Evolutionary conservation across 176 grass and related monocot species (phyloP), one percentile per base, ranked within the genome.

Genomic region (Avena insularis): DNA sequence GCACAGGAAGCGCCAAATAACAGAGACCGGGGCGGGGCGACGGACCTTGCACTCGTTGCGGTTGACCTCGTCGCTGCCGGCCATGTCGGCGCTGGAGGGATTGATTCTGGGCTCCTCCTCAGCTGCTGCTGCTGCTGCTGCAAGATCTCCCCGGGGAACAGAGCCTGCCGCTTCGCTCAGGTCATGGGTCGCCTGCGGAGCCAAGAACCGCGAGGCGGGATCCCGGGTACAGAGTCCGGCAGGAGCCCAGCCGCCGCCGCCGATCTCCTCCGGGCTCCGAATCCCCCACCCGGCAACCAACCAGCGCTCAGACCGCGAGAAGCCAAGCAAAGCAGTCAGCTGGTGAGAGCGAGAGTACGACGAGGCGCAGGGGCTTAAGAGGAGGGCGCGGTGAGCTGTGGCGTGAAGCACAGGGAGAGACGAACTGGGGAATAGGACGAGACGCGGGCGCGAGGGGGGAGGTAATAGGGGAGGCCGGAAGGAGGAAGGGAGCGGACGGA

Each of bases 21-120:
- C 23, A 19, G 49, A 12, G 8, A 8, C n/a, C 1, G 15, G 12
- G 57, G 50, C 15, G 27, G 46, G 78, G 17, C 12, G 17, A 84
- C 74, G 67, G 29, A 98, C 97, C 97, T 90, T 96, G 94, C 92
- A 95, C 87, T 94, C 97, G 83, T 96, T 99, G 80, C 89, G 94
- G 94, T 99, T 99, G 75, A 99, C 94, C 87, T 99, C 97, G 87
- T 99, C 95, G 87, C 94, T 94, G 73, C 97, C 97, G 35, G 97
- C 97, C 97, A 99, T 99, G 92, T 45, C 79, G 64, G 55, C 23
- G 54, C 3, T 2, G 43, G 43, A 21, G 51, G 20, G 38, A 4
- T 4, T 9, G 15, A 17, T 5, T 0, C 71, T 45, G 19, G 3
- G 19, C 38, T 45, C 16, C 20, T 35, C 33, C 2, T 33, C 31